A percentile compares a stretch with the other conserved stretches of the same genome.
These are phyloP conservation scores for Pseudogymnoascus sp. DNA, from an alignment of 2,329 filamentous ascomycete genomes.

Conservation along the genomic window DNA sequence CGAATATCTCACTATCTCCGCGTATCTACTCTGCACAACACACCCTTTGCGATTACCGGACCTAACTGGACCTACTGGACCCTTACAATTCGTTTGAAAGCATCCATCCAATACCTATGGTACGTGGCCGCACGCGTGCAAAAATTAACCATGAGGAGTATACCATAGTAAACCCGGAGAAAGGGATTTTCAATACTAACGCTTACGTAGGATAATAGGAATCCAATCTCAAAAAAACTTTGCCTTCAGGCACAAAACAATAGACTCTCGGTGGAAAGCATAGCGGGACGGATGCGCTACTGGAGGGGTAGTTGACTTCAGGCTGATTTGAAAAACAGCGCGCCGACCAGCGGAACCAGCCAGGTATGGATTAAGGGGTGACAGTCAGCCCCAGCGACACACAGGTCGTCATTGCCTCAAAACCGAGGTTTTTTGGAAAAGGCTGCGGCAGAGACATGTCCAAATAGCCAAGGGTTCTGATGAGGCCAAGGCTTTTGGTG, in stretches of 20 bases:
- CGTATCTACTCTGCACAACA: not conserved
- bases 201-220: not conserved
- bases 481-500: not conserved
- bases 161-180: not conserved
- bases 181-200: not conserved
- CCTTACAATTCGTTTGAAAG: not conserved
- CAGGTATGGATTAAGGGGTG: not conserved
- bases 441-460: not conserved
- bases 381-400: not conserved
- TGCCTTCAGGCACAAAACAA: not conserved
- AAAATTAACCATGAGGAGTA: not conserved
- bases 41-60: not conserved
- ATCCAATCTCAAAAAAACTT: not conserved
- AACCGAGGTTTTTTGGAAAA: not conserved
- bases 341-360: not conserved
- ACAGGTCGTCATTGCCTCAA: not conserved
- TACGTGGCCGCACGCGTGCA: not conserved
- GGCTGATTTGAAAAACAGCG: not conserved
- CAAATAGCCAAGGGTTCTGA: not conserved
- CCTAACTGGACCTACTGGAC: too few species aligned
- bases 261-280: not conserved
- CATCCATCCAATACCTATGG: not conserved
- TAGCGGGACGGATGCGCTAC: not conserved
- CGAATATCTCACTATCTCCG: not conserved
- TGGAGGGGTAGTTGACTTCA: conserved; percentile 1